These are phyloP conservation scores for Lasiodiplodia gonubiensis DNA, from an alignment of 2,329 filamentous ascomycete species.

Conservation along the genomic window DNA sequence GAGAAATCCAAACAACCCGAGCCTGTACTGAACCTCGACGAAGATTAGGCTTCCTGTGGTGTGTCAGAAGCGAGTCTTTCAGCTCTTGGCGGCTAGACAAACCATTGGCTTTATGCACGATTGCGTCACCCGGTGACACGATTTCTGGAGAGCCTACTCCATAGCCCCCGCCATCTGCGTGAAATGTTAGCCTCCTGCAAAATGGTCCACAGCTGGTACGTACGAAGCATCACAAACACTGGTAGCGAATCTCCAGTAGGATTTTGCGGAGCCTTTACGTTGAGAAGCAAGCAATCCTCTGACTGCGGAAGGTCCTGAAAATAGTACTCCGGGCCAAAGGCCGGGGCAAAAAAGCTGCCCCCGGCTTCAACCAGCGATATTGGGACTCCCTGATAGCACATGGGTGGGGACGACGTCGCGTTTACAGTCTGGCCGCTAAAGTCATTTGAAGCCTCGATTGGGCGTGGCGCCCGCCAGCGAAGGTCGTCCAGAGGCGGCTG, in stretches of 20 bases:
- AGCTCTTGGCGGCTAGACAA: not conserved
- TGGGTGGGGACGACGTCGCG: conserved; percentile 35
- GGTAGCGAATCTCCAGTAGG: conserved; percentile 37
- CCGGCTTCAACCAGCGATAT: not conserved
- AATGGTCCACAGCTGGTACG: not conserved
- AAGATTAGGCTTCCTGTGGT: conserved; percentile 55
- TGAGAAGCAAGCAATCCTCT: conserved; percentile 51
- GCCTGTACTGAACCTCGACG: conserved; percentile 68
- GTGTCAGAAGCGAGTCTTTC: conserved; percentile 40
- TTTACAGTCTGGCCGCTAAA: conserved; percentile 34
- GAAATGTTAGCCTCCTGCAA: not conserved
- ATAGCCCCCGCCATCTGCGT: conserved; percentile 22
- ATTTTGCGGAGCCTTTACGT: conserved; percentile 47
- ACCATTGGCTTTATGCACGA: conserved; percentile 25
- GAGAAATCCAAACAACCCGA: conserved; percentile 68
- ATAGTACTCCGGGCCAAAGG: not conserved
- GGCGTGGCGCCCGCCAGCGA: conserved; percentile 40
- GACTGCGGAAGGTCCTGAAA: conserved; percentile 25
- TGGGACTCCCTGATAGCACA: conserved; percentile 39
- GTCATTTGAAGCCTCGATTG: conserved; percentile 36
- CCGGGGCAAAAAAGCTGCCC: not conserved
- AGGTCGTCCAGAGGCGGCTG: conserved; percentile 38
- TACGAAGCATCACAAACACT: conserved; percentile 43
- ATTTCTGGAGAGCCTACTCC: conserved; percentile 1
- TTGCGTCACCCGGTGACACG: conserved; percentile 15